Percentiles rank a stretch among this genome's conserved stretches.
Evolutionary conservation across 495 filamentous ascomycete genomes (phyloP).

Genomic region (Daldinia vernicosa): DNA sequence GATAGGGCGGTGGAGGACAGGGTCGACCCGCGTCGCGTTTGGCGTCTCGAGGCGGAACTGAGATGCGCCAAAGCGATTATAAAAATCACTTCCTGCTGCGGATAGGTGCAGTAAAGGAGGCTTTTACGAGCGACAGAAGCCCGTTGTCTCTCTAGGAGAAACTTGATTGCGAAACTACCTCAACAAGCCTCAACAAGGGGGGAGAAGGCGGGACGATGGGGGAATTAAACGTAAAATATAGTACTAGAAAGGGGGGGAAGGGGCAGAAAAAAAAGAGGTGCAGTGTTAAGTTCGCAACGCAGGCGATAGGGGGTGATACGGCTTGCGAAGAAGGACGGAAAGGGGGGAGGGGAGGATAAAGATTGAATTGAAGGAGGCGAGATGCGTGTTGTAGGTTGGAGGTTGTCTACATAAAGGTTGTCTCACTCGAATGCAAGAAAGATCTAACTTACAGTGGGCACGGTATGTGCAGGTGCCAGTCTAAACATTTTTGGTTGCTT

Average conservation of each 20-base stretch:
- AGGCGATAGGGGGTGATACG: constrained; percentile 12
- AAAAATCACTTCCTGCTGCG: not conserved
- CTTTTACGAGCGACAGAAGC: not conserved
- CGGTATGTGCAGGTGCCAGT: not conserved
- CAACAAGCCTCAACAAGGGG: not conserved
- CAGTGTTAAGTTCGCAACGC: constrained; percentile 9
- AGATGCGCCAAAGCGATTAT: constrained; percentile 2
- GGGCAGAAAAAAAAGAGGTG: not conserved
- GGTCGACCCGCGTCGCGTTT: constrained; percentile 6
- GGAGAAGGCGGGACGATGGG: constrained; percentile 2
- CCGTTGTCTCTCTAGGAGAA: constrained; percentile 6
- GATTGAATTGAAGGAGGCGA: constrained; percentile 18
- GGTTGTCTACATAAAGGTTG: constrained; percentile 23
- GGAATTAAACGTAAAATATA: constrained; percentile 6
- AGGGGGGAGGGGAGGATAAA: constrained; percentile 14
- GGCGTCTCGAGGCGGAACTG: not conserved
- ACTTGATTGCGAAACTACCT: constrained; percentile 12
- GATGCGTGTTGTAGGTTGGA: constrained; percentile 18
- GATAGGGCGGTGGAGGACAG: constrained; percentile 1
- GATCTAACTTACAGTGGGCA: constrained; percentile 29
- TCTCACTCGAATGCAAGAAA: constrained; percentile 37
- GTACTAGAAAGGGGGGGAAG: not conserved
- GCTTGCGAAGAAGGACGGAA: constrained; percentile 12
- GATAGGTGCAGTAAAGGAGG: constrained; percentile 20
- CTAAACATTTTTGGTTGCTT: not conserved